These are phyloP conservation scores for Flaveria robusta DNA, from an alignment of 129 eudicot genomes.

Conservation along the genomic window DNA sequence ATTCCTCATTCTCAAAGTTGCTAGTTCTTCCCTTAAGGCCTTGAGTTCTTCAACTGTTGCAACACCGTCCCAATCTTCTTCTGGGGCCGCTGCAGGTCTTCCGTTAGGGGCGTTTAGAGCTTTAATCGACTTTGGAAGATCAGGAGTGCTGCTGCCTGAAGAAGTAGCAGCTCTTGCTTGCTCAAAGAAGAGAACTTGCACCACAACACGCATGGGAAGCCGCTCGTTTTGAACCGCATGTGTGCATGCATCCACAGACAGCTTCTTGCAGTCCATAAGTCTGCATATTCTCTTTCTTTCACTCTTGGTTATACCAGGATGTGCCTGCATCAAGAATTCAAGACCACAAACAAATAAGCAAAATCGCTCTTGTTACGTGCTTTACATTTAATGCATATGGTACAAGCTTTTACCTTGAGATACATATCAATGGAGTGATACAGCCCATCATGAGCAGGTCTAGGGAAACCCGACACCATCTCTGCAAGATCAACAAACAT, in stretches of 20 bases:
- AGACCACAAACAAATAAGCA: neutral
- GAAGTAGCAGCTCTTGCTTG: slow-evolving; percentile 87
- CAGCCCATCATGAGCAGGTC: slow-evolving; percentile 81
- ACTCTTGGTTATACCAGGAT: slow-evolving; percentile 85
- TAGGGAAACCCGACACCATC: slow-evolving; percentile 60
- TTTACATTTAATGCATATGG: neutral
- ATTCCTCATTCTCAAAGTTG: slow-evolving; percentile 59
- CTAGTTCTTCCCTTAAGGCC: slow-evolving; percentile 83
- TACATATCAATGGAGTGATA: slow-evolving; percentile 90
- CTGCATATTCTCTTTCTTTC: slow-evolving; percentile 87
- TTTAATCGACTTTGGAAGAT: slow-evolving; percentile 76
- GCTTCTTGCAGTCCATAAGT: slow-evolving; percentile 96
- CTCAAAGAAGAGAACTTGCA: slow-evolving; percentile 94
- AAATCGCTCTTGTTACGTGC: neutral
- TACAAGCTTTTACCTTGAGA: slow-evolving; percentile 59
- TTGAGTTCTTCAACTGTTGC: slow-evolving; percentile 86
- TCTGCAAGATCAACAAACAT: slow-evolving; percentile 72
- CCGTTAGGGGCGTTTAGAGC: slow-evolving; percentile 72
- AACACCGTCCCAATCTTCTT: slow-evolving; percentile 94
- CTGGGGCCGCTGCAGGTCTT: slow-evolving; percentile 66
- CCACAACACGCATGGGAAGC: slow-evolving; percentile 81
- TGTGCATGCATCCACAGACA: slow-evolving; percentile 92
- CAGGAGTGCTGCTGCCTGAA: slow-evolving; percentile 97
- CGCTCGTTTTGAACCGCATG: slow-evolving; percentile 99
- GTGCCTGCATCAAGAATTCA: slow-evolving; percentile 52